Evolutionary conservation across 2,329 filamentous ascomycete genomes (phyloP), one percentile per base, ranked within the genome.

Genomic region (Chaetomium globosum): DNA sequence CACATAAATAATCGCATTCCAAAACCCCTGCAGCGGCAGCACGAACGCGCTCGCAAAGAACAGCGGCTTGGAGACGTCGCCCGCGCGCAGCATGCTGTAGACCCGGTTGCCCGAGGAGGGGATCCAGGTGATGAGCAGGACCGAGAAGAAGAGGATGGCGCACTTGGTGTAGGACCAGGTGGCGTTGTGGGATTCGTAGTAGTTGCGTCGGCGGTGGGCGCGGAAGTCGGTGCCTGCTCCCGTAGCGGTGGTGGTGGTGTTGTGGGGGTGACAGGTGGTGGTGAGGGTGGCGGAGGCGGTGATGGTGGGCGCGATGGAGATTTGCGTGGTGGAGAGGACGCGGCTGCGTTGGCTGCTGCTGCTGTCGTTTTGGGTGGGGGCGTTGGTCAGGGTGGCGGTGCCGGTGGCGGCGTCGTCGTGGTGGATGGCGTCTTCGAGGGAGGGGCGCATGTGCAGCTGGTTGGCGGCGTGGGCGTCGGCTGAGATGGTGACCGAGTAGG

Each of bases 21-120:
- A 94, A 72, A 93, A 90, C 0, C 92, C 92, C 74, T 96, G 91
- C 0, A 93, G 81, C 0, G 92, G 91, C 5, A 96, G 82, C 0
- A 95, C 91, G 52, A 92, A 83, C 0, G 89, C 87, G 26, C 88
- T 88, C 65, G 87, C 84, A 68, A 89, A 87, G 71, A 91, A 87
- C 7, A 95, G 83, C 0, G 82, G 80, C 46, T 87, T 82, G 8
- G 80, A 83, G 0, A 83, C 77, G 4, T 81, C 68, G 30, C 83
- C 77, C 0, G 81, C 78, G 72, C 89, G 79, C 16, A 87, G 80
- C 21, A 93, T 80, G 6, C 86, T 87, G 77, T 90, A 93, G 16
- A 93, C 84, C 9, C 92, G 84, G 75, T 96, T 95, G 65, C 89
- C 84, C 19, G 88, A 91, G 0, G 90, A 93, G 1, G 86, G 92